A percentile compares a stretch with the other conserved stretches of the same genome.
These are phyloP conservation scores for Mycocentrospora acerina DNA, from an alignment of 2,329 filamentous ascomycete species.

Conservation along the genomic window DNA sequence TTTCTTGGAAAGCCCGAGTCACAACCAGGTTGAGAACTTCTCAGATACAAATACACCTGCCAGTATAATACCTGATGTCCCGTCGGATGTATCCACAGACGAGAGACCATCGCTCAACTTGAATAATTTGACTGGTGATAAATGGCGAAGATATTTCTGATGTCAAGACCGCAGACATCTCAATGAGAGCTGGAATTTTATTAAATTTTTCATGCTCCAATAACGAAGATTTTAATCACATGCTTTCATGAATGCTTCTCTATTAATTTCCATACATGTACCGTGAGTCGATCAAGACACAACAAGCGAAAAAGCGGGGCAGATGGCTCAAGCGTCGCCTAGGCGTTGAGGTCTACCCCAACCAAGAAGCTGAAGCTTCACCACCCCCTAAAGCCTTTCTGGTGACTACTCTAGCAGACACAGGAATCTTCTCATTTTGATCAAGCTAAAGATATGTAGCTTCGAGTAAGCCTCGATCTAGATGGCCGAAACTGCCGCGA, in stretches of 20 bases:
- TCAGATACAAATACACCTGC: neutral
- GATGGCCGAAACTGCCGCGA: conserved; percentile 16
- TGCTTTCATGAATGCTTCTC: too few species aligned
- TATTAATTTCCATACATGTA: too few species aligned
- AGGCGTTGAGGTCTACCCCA: neutral
- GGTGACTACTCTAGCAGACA: neutral
- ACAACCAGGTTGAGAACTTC: neutral
- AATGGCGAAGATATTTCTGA: conserved; percentile 21
- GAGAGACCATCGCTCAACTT: neutral
- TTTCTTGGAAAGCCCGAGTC: neutral
- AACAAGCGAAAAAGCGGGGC: too few species aligned
- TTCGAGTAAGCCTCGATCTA: neutral
- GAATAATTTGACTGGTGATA: too few species aligned
- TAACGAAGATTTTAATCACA: neutral
- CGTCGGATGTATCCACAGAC: neutral
- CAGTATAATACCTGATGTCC: neutral
- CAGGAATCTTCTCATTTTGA: neutral
- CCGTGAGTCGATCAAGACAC: too few species aligned
- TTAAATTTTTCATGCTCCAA: neutral
- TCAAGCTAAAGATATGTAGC: too few species aligned
- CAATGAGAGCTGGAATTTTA: neutral
- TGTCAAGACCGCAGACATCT: too few species aligned
- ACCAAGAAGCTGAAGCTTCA: neutral
- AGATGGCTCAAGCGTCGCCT: too few species aligned
- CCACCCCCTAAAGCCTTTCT: neutral